These are phyloP conservation scores for Naganishia vaughanmartiniae DNA, from an alignment of 768 basidiomycete species.

Conservation along the genomic window DNA sequence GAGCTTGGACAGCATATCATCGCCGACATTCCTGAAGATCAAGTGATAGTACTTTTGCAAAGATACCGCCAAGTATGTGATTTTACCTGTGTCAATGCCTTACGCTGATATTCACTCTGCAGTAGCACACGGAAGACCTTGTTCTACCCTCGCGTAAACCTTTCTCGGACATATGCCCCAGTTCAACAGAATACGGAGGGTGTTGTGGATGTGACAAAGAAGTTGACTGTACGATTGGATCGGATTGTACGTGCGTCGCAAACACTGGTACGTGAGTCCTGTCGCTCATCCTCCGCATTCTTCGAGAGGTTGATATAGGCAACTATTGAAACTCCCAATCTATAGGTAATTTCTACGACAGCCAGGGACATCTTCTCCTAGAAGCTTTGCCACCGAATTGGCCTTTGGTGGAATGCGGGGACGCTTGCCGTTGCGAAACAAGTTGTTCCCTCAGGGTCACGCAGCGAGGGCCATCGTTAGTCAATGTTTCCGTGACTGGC, in stretches of 20 bases:
- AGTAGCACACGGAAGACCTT: conserved; percentile 10
- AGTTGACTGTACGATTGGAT: conserved; percentile 3
- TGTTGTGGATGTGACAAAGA: background rate
- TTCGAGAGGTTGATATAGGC: background rate
- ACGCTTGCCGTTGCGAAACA: conserved; percentile 38
- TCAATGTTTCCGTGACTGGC: background rate
- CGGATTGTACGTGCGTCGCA: conserved; percentile 23
- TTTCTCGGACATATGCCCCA: background rate
- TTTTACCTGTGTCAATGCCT: background rate
- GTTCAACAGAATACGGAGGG: background rate
- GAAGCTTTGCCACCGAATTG: conserved; percentile 44
- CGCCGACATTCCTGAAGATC: background rate
- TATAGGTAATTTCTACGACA: conserved; percentile 31
- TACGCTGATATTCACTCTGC: background rate
- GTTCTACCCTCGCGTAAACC: background rate
- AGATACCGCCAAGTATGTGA: background rate
- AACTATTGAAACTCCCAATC: background rate
- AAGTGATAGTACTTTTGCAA: background rate
- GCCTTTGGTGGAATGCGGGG: conserved; percentile 50
- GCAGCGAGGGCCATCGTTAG: conserved; percentile 44
- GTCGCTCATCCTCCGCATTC: background rate
- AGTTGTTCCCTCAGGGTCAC: conserved; percentile 42
- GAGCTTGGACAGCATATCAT: background rate
- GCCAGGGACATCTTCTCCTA: conserved; percentile 27
- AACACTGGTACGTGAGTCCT: conserved; percentile 22